Evolutionary conservation across 345 rosid genomes (phyloP).

Genomic region (Populus ilicifolia): DNA sequence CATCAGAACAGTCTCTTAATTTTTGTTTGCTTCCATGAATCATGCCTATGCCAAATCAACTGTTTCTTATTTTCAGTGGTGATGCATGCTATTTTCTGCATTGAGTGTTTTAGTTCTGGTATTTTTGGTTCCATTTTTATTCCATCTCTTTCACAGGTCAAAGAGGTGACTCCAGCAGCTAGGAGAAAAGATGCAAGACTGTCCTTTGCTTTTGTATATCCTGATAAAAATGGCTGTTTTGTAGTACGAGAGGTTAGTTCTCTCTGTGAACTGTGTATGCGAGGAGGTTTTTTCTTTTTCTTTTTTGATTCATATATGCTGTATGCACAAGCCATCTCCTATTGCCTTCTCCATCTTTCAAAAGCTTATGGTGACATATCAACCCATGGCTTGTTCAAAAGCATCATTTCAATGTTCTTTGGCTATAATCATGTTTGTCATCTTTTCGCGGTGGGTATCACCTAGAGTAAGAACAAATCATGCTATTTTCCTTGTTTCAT

Average conservation of each 20-base stretch:
- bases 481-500: neutral
- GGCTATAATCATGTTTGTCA: neutral
- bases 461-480: neutral
- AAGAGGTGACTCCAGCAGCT: constrained; percentile 88
- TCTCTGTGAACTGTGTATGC: neutral
- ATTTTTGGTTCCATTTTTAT: constrained; percentile 3
- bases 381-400: neutral
- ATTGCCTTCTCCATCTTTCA: neutral
- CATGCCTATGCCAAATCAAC: neutral
- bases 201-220: constrained; percentile 90
- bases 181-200: constrained; percentile 86
- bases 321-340: neutral
- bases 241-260: constrained; percentile 60
- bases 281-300: neutral
- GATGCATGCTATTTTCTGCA: neutral
- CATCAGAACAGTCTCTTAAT: neutral
- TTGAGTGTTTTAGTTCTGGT: neutral
- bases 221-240: constrained; percentile 72
- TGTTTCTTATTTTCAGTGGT: neutral
- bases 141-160: constrained; percentile 44
- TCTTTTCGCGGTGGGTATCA: neutral
- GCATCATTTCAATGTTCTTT: neutral
- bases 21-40: neutral
- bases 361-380: neutral
- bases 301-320: neutral